Evolutionary conservation across 2,329 filamentous ascomycete genomes (phyloP), one percentile per base, ranked within the genome.

Genomic region (Penicillium sp.): DNA sequence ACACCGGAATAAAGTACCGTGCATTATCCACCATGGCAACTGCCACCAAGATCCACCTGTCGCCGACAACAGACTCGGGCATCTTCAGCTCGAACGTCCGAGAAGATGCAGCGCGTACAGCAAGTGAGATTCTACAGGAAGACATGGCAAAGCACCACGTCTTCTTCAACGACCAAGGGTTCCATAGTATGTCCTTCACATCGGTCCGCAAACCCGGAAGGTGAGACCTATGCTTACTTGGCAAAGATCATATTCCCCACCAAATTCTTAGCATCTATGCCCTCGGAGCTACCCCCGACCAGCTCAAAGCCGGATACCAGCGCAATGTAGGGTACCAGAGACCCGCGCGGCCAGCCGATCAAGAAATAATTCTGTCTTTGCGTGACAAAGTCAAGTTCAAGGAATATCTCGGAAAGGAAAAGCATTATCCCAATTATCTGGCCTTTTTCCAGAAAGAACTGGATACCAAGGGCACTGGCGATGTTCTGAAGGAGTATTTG

Each of bases 391-490:
- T 76, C 3, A 75, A 76, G 29, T 88, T 88, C 53, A 79, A 79
- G 47, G 67, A 74, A 11, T 85, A 83, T 58, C 75, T 94, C 0
- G 89, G 88, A 10, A 81, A 86, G 9, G 84, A 79, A 50, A 67
- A 80, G 42, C 76, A 86, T 70, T 96, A 95, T 67, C 75, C 84
- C 8, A 86, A 91, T 65, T 96, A 89, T 67, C 79, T 96, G 2
- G 75, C 77, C 6, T 96, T 90, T 76, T 97, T 91, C 74, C 83
- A 90, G 66, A 69, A 74, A 1, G 87, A 94, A 68, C 90, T 96
- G 32, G 83, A 87, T 11, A 68, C 70, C 27, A 81, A 82, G 36
- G 83, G 85, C 0, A 90, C 86, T 79, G 76, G 86, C 61, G 71
- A 77, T 1, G 84, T 86, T 0, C 52, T 96, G 27, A 75, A 79